Evolutionary conservation across 352 stramenopile genomes (phyloP).

Genomic region (Phytophthora nicotianae): DNA sequence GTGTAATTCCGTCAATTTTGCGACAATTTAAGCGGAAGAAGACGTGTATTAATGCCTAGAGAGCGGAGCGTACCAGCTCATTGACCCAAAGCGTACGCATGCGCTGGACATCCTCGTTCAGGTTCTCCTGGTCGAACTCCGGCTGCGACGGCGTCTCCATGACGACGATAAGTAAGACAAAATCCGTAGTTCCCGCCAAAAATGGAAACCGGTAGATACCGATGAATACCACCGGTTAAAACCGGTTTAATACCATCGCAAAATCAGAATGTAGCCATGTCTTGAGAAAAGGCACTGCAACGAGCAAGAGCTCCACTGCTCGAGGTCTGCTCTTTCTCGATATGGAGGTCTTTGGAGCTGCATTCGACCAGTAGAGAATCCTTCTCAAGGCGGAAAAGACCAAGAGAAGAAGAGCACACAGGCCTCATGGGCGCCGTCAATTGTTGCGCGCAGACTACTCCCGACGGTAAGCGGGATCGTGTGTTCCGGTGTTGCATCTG

Average conservation of each 20-base stretch:
- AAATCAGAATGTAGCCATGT: slow-evolving; percentile 21
- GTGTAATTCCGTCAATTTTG: slow-evolving; percentile 22
- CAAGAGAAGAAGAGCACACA: slow-evolving; percentile 9
- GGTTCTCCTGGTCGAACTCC: slow-evolving; percentile 65
- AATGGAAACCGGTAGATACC: slow-evolving; percentile 5
- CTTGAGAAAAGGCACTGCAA: slow-evolving; percentile 36
- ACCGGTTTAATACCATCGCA: too few relatives aligned
- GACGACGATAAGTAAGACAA: background rate
- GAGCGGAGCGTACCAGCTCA: slow-evolving; percentile 56
- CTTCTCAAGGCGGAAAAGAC: slow-evolving; percentile 19
- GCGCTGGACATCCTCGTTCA: slow-evolving; percentile 82
- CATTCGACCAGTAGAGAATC: slow-evolving; percentile 22
- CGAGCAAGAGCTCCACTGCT: slow-evolving; percentile 12
- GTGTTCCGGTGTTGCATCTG: slow-evolving; percentile 14
- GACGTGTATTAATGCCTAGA: background rate
- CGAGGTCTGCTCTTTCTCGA: slow-evolving; percentile 34
- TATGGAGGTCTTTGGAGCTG: slow-evolving; percentile 10
- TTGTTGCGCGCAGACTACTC: slow-evolving; percentile 44
- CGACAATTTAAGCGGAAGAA: slow-evolving; percentile 2
- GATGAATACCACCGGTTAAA: too few relatives aligned
- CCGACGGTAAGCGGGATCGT: slow-evolving; percentile 22
- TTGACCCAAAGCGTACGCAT: slow-evolving; percentile 84
- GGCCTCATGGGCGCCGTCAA: slow-evolving; percentile 37
- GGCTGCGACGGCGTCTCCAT: slow-evolving; percentile 33
- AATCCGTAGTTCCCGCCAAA: slow-evolving; percentile 23